These are phyloP conservation scores for Pholiota microspora DNA, from an alignment of 768 basidiomycete species.

Conservation along the genomic window DNA sequence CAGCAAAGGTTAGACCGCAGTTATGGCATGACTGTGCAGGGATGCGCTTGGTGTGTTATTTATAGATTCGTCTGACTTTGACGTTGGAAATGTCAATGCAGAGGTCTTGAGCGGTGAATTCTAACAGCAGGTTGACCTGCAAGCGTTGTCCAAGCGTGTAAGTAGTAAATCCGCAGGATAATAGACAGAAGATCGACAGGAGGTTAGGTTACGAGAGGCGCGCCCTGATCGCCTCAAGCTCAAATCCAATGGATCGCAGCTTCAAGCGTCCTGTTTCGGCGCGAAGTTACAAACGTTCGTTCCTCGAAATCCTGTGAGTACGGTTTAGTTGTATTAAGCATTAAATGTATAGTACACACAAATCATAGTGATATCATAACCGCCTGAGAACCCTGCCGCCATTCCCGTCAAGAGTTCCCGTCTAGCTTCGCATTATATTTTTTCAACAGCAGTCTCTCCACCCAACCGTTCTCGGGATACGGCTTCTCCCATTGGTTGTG, in stretches of 20 bases:
- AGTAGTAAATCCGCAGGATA: no score
- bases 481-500: conserved; percentile 96
- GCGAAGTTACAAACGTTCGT: neutral
- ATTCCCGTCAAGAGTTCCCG: conserved; percentile 11
- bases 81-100: no score
- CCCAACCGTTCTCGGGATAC: conserved; percentile 85
- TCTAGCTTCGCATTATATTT: conserved; percentile 49
- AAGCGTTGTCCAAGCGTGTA: no score
- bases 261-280: no score
- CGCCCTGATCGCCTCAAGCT: no score
- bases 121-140: no score
- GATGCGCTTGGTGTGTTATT: neutral
- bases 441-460: conserved; percentile 72
- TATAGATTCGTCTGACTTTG: no score
- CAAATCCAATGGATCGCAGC: no score
- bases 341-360: conserved; percentile 10
- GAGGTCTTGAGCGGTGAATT: no score
- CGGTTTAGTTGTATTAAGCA: conserved; percentile 9
- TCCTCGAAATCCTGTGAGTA: neutral
- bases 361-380: conserved; percentile 1
- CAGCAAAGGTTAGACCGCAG: conserved; percentile 1
- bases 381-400: no score
- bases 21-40: neutral
- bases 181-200: no score
- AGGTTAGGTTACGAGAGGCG: no score